A percentile compares a stretch with the other conserved stretches of the same genome.
Evolutionary conservation across 768 basidiomycete genomes (phyloP).

Genomic region (Boletellus sp.): DNA sequence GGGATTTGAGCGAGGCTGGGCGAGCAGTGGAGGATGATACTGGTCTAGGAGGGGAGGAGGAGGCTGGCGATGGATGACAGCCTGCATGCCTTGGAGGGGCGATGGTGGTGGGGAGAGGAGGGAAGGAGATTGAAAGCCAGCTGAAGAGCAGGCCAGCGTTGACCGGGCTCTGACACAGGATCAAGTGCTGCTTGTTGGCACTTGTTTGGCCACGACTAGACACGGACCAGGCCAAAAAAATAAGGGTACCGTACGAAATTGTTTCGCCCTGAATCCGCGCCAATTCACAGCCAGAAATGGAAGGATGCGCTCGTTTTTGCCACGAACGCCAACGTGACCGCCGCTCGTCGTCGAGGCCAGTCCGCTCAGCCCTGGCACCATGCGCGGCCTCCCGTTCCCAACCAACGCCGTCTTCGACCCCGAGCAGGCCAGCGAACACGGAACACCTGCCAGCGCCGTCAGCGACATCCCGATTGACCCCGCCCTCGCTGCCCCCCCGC

Average conservation of each 20-base stretch:
- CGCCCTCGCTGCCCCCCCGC: slow-evolving; percentile 46
- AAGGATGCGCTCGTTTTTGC: slow-evolving; percentile 9
- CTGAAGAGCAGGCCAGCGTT: slow-evolving; percentile 26
- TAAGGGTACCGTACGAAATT: background rate
- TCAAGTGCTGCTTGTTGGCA: slow-evolving; percentile 27
- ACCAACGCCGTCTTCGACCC: slow-evolving; percentile 43
- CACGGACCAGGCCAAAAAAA: background rate
- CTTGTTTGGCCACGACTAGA: slow-evolving; percentile 15
- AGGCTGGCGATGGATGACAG: slow-evolving; percentile 62
- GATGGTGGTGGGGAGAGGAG: slow-evolving; percentile 39
- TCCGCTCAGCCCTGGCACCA: slow-evolving; percentile 20
- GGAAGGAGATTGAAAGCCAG: slow-evolving; percentile 36
- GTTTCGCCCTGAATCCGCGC: slow-evolving; percentile 3
- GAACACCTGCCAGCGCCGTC: slow-evolving; percentile 53
- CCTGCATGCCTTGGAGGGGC: slow-evolving; percentile 65
- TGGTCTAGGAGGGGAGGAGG: slow-evolving; percentile 59
- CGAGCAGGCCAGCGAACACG: slow-evolving; percentile 56
- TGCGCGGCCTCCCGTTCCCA: slow-evolving; percentile 61
- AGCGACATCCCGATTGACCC: slow-evolving; percentile 83
- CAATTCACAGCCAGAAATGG: slow-evolving; percentile 12
- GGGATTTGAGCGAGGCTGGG: slow-evolving; percentile 42
- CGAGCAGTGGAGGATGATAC: slow-evolving; percentile 59
- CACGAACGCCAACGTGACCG: slow-evolving; percentile 30
- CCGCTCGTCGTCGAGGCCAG: too few relatives aligned
- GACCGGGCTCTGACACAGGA: slow-evolving; percentile 32